These are phyloP conservation scores for Acer campestre DNA, from an alignment of 345 rosid species.

Conservation along the genomic window DNA sequence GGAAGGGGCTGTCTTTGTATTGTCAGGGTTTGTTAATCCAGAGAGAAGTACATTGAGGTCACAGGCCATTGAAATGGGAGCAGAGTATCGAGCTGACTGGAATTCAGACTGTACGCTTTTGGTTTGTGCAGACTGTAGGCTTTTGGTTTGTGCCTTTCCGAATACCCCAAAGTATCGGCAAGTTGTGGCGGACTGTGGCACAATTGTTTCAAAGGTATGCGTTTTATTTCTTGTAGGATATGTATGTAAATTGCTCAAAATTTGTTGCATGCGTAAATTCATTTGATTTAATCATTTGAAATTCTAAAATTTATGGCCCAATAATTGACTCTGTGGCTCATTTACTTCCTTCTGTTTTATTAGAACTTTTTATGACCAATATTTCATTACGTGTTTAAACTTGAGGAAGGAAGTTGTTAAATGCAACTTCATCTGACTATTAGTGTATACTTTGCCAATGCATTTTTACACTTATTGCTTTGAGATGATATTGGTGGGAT, in stretches of 20 bases:
- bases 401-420: neutral
- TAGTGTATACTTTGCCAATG: no score
- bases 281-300: neutral
- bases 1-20: slow-evolving; percentile 87
- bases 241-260: neutral
- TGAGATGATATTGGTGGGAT: no score
- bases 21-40: slow-evolving; percentile 91
- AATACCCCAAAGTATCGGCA: slow-evolving; percentile 94
- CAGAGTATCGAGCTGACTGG: slow-evolving; percentile 81
- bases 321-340: neutral
- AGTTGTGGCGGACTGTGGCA: slow-evolving; percentile 71
- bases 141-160: slow-evolving; percentile 83
- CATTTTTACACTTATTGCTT: no score
- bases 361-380: neutral
- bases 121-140: no score
- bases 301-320: neutral
- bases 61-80: slow-evolving; percentile 87
- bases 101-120: slow-evolving; percentile 73
- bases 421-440: neutral
- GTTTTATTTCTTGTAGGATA: neutral
- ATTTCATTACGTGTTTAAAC: neutral
- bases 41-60: slow-evolving; percentile 79
- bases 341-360: neutral
- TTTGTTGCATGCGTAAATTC: neutral
- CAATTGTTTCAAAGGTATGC: slow-evolving; percentile 75